Conservation (phyloP, 2,329 filamentous ascomycete genomes). For the Xylariomycetidae sp. region DNA sequence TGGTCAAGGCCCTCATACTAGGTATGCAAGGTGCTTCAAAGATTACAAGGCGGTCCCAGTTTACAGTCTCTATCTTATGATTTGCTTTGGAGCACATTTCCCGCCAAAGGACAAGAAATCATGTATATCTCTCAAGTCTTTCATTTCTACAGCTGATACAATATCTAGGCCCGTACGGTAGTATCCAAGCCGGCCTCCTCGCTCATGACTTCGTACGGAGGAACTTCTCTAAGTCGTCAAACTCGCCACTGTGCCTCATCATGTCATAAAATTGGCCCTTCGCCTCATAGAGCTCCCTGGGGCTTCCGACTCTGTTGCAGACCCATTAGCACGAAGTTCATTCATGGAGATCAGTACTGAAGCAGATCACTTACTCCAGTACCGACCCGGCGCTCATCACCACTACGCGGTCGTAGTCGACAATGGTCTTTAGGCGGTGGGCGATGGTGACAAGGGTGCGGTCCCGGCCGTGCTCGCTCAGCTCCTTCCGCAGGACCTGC, state of each 20-base stretch:
- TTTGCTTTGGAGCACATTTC: too few relatives aligned
- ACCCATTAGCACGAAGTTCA: background rate
- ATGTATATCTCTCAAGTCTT: too few relatives aligned
- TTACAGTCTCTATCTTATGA: too few relatives aligned
- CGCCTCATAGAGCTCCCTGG: constrained; percentile 38
- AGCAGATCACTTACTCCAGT: constrained; percentile 38
- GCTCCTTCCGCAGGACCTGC: constrained; percentile 42
- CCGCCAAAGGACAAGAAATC: constrained; percentile 1
- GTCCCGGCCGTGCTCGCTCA: constrained; percentile 36
- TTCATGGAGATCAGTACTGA: background rate
- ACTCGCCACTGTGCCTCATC: constrained; percentile 49
- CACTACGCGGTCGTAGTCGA: constrained; percentile 53
- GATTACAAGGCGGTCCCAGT: too few relatives aligned
- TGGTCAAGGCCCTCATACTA: too few relatives aligned
- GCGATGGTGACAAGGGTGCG: constrained; percentile 53
- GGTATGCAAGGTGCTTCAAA: too few relatives aligned
- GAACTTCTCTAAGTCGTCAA: constrained; percentile 36
- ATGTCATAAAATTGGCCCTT: constrained; percentile 47
- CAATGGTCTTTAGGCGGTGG: constrained; percentile 51
- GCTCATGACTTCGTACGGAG: constrained; percentile 11
- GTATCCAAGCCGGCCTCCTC: too few relatives aligned
- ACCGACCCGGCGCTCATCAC: constrained; percentile 50
- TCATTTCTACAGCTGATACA: too few relatives aligned
- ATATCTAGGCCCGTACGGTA: too few relatives aligned
- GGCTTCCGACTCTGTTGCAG: constrained; percentile 39